These are phyloP conservation scores for Xylariales sp. DNA, from an alignment of 2,329 filamentous ascomycete genomes.

Conservation along the genomic window DNA sequence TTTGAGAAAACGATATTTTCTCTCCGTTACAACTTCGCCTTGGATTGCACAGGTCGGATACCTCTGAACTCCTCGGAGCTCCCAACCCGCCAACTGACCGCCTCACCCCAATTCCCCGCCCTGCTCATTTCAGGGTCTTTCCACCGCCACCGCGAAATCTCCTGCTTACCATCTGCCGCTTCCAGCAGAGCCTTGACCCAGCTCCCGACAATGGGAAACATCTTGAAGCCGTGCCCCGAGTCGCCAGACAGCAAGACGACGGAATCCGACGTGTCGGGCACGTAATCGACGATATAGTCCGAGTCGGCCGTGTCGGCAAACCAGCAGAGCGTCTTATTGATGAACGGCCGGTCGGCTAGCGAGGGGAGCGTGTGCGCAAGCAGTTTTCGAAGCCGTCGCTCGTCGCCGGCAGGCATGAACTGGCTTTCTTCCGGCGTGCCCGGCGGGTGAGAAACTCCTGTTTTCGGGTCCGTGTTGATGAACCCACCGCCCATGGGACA, in stretches of 20 bases:
- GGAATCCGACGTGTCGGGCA: conserved; percentile 62
- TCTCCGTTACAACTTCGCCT: conserved; percentile 8
- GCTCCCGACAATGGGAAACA: conserved; percentile 69
- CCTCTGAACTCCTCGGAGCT: conserved; percentile 45
- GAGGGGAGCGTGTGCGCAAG: conserved; percentile 42
- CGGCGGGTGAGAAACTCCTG: conserved; percentile 56
- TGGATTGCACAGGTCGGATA: not conserved
- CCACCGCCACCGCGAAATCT: conserved; percentile 63
- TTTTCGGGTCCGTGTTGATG: conserved; percentile 58
- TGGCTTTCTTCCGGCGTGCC: conserved; percentile 49
- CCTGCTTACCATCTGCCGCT: conserved; percentile 51
- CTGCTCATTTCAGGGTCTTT: conserved; percentile 49
- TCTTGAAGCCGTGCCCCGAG: conserved; percentile 72
- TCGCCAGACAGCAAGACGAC: conserved; percentile 64
- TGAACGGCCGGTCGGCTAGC: conserved; percentile 59
- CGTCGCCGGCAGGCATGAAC: conserved; percentile 65
- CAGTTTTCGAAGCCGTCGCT: conserved; percentile 57
- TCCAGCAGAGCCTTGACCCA: conserved; percentile 63
- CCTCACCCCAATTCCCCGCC: conserved; percentile 36
- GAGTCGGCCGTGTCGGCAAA: conserved; percentile 71
- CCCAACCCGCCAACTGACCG: conserved; percentile 55
- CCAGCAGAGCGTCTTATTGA: conserved; percentile 70
- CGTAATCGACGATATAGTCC: conserved; percentile 69
- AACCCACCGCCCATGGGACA: conserved; percentile 70
- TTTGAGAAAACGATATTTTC: no score